A percentile compares a stretch with the other conserved stretches of the same genome.
These are phyloP conservation scores for Fusarium brachygibbosum DNA, from an alignment of 2,329 filamentous ascomycete genomes.

Conservation along the genomic window DNA sequence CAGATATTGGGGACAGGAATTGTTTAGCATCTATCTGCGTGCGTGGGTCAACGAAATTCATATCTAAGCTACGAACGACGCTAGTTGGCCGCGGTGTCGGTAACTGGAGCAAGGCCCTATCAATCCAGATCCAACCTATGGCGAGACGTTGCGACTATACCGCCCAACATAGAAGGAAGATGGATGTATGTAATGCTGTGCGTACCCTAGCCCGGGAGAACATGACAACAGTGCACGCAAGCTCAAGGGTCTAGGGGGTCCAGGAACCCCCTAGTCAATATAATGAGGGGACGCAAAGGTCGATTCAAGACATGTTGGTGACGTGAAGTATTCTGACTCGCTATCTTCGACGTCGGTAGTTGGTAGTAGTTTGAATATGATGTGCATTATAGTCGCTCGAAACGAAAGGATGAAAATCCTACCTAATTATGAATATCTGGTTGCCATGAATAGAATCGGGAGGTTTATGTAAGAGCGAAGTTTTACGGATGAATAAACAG, in stretches of 20 bases:
- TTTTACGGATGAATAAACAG: slow-evolving; percentile 25
- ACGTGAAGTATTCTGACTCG: slow-evolving; percentile 6
- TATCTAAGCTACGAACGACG: slow-evolving; percentile 26
- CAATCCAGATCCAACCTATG: slow-evolving; percentile 26
- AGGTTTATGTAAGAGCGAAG: slow-evolving; percentile 32
- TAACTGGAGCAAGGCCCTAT: slow-evolving; percentile 34
- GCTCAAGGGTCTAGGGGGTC: slow-evolving; percentile 2
- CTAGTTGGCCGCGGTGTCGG: slow-evolving; percentile 45
- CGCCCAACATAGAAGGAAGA: slow-evolving; percentile 32
- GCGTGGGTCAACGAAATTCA: slow-evolving; percentile 26
- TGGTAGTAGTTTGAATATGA: background rate
- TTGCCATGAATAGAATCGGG: slow-evolving; percentile 19
- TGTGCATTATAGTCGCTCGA: background rate
- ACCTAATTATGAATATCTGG: slow-evolving; percentile 2
- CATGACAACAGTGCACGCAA: slow-evolving; percentile 8
- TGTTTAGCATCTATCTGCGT: slow-evolving; percentile 38
- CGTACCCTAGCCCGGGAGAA: slow-evolving; percentile 2
- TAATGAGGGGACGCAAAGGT: slow-evolving; percentile 1
- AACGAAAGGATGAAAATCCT: background rate
- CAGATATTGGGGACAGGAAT: slow-evolving; percentile 41
- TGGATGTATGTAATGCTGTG: slow-evolving; percentile 3
- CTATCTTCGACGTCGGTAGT: slow-evolving; percentile 14
- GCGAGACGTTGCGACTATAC: slow-evolving; percentile 19
- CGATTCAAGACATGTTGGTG: slow-evolving; percentile 2
- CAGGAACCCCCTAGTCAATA: background rate